Base-by-base conservation (phyloP, 345 rosid species). In the Lepidium didymum region DNA sequence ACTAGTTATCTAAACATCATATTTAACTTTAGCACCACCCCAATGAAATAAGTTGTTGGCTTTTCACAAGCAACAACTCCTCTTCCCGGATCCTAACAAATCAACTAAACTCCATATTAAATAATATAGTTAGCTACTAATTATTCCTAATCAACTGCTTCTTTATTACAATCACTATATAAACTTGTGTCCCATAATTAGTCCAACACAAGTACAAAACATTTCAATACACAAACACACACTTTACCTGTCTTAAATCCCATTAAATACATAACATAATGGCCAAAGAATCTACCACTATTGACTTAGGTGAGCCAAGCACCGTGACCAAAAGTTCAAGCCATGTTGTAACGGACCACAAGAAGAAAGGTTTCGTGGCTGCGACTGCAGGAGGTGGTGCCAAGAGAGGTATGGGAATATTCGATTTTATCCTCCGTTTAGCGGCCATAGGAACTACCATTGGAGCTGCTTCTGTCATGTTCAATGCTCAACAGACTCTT, bases 351-450 rank as follows among this genome's bases (percentile, higher is more conserved):
- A 29, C 33, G 33, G 33, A 29, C 29, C 36, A 61, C 63, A 74
- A 72, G 76, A 72, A 60, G 64, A 74, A 53, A 27, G 43, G 72
- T 0, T 52, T 74, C 7, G 41, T 44, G 51, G 69, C 58, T 38
- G 7, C 25, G 6, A 44, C 59, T 10, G 1, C 59, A 6, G 21
- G 45, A 38, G 84, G 73, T 0, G 86, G 86, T 15, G 38, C 34
- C 67, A 77, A 82, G 67, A 92, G 79, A 63, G 96, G 90, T 5
- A 43, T 90, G 37, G 92, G 86, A 21, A 78, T 93, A 23, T 77
- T 85, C 31, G 97, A 93, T 80, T 77, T 90, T 75, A 42, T 93
- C 69, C 55, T 90, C 16, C 87, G 98, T 66, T 29, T 93, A 31
- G 82, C 80, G 1, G 96, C 90, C 51, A 53, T 85, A 6, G 70